Base-by-base conservation (phyloP, 345 rosid species). In the Tarenaya hassleriana region DNA sequence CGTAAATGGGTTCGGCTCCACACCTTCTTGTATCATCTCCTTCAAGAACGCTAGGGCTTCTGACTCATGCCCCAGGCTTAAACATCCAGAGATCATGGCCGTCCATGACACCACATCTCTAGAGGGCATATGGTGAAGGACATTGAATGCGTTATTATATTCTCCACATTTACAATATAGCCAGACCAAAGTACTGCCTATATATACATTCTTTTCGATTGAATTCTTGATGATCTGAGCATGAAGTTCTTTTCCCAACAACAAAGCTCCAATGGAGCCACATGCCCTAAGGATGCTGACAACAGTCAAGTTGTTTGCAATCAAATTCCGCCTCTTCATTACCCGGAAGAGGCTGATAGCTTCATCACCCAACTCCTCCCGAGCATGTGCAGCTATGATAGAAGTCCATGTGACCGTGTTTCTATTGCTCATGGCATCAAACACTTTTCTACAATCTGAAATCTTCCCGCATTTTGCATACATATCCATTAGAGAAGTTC, bases 31-130 rank as follows among this genome's bases (percentile, higher is more conserved):
- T 69, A 86, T 69, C 96, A 91, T 91, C 60, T 84, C 78, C 64
- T 75, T 80, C 69, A 86, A 76, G 70, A 82, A 78, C 43, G 70
- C 73, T 6, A 84, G 68, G 12, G 96, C 96, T 67, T 86, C 87
- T 4, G 72, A 44, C 56, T 81, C 98, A 19, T 80, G 87, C 21
- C 95, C 94, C 11, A 82, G 73, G 66, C 71, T 45, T 7, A 88
- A 75, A 63, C 76, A 78, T 41, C 98, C 89, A 37, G 95, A 90
- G 52, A 90, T 90, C 70, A 86, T 80, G 29, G 98, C 87, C 3
- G 96, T 86, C 97, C 96, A 90, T 5, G 96, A 86, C 54, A 86
- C 86, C 53, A 80, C 96, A 62, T 84, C 88, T 72, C 81, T 73
- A 41, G 71, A 70, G 4, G 90, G 85, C 75, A 86, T 74, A 42